A percentile compares a stretch with the other conserved stretches of the same genome.
Evolutionary conservation across 2,329 filamentous ascomycete species (phyloP).

Genomic region (Truncatella angustata): DNA sequence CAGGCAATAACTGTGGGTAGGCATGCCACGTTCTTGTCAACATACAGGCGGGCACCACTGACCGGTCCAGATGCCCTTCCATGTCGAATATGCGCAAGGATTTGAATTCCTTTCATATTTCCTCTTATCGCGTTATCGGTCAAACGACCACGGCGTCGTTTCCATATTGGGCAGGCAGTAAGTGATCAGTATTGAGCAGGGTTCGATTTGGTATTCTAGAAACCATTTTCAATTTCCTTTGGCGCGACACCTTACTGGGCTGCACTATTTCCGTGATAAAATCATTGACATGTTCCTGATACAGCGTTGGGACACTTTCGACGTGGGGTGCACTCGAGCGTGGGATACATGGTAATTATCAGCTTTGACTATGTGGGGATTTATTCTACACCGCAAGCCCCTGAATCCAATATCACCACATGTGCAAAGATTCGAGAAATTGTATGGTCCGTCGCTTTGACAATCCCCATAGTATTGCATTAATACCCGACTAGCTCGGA

Average conservation of each 20-base stretch:
- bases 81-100: not conserved
- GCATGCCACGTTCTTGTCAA: slow-evolving; percentile 9
- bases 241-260: not conserved
- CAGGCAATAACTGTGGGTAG: not conserved
- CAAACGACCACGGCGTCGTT: not conserved
- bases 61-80: not conserved
- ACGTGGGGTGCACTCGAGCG: not conserved
- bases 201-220: slow-evolving; percentile 6
- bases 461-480: too few species aligned
- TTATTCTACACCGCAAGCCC: too few species aligned
- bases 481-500: too few species aligned
- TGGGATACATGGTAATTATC: too few species aligned
- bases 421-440: not conserved
- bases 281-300: not conserved
- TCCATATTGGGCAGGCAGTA: slow-evolving; percentile 8
- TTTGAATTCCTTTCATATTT: not conserved
- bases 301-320: not conserved
- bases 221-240: too few species aligned
- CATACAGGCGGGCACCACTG: not conserved
- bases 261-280: not conserved
- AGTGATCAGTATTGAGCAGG: not conserved
- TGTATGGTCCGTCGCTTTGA: not conserved
- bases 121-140: slow-evolving; percentile 5
- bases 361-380: too few species aligned
- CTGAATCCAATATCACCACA: slow-evolving; percentile 14